A percentile compares a stretch with the other conserved stretches of the same genome.
phyloP scores from a whole-genome alignment of 139 green algal species.

The Chlamydomonas incerta region DNA sequence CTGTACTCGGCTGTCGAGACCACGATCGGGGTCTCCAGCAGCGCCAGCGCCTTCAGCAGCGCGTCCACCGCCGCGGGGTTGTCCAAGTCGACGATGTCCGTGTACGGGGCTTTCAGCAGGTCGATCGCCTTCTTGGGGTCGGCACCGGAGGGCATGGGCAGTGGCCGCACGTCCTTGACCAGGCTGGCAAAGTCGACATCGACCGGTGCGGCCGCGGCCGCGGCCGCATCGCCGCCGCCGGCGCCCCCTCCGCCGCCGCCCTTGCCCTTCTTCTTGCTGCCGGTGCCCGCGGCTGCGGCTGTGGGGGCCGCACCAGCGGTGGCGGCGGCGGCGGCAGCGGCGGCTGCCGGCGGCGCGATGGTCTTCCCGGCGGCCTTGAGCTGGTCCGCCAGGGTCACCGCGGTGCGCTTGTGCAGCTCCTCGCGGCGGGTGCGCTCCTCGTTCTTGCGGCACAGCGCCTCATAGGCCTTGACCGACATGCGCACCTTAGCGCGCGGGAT shows the following conservation, averaged over 20 bases:
- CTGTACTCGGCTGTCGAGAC: too few relatives aligned
- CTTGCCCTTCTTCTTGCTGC: slow-evolving; percentile 36
- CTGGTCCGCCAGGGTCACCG: background rate
- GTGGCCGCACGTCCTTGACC: background rate
- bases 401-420: background rate
- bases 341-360: background rate
- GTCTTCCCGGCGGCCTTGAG: background rate
- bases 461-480: background rate
- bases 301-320: background rate
- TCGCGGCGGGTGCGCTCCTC: background rate
- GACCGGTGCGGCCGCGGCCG: background rate
- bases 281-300: background rate
- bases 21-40: too few relatives aligned
- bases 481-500: background rate
- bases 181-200: background rate
- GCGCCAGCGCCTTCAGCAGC: too few relatives aligned
- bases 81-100: too few relatives aligned
- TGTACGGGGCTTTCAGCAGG: background rate
- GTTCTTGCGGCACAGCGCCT: background rate
- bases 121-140: too few relatives aligned
- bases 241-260: background rate
- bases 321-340: background rate
- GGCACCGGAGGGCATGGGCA: background rate
- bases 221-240: background rate
- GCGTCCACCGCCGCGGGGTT: too few relatives aligned